Base-by-base conservation (phyloP, 345 rosid species). In the Diplotaxis tenuifolia region DNA sequence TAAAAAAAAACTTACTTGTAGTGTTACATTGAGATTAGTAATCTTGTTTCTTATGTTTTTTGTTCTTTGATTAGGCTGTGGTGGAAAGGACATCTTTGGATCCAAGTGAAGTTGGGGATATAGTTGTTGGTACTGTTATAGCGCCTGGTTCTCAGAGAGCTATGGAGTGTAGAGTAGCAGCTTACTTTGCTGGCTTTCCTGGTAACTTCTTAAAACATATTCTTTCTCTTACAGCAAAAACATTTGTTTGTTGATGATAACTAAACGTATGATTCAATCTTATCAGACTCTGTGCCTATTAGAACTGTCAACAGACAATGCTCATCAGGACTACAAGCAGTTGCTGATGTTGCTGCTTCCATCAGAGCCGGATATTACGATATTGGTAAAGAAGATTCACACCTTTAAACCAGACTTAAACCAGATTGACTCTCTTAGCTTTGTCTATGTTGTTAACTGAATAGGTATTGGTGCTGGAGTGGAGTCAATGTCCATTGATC, bases 301-400 rank as follows among this genome's bases (percentile, higher is more conserved):
- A 83, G 96, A 80, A 93, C 53, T 29, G 97, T 93, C 84, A 89
- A 90, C 73, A 88, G 97, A 81, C 97, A 90, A 80, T 93, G 98
- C 71, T 93, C 98, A 64, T 93, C 98, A 4, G 94, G 97, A 3
- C 83, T 93, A 36, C 98, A 90, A 70, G 98, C 96, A 6, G 96
- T 93, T 64, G 96, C 92, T 73, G 98, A 93, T 83, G 92, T 91
- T 75, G 97, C 93, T 69, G 93, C 90, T 67, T 81, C 86, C 66
- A 87, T 94, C 60, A 91, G 84, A 86, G 90, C 96, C 14, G 98
- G 98, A 64, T 88, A 74, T 76, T 91, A 91, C 70, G 92, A 94
- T 60, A 85, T 94, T 45, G 96, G 96, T 89, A 70, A n/a, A 56
- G 76, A 32, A 59, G 77, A 34, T 5, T n/a, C n/a, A 0, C 22